Base-by-base conservation (phyloP, 176 grass and related monocot genomes). In the Aegilops umbellulata region DNA sequence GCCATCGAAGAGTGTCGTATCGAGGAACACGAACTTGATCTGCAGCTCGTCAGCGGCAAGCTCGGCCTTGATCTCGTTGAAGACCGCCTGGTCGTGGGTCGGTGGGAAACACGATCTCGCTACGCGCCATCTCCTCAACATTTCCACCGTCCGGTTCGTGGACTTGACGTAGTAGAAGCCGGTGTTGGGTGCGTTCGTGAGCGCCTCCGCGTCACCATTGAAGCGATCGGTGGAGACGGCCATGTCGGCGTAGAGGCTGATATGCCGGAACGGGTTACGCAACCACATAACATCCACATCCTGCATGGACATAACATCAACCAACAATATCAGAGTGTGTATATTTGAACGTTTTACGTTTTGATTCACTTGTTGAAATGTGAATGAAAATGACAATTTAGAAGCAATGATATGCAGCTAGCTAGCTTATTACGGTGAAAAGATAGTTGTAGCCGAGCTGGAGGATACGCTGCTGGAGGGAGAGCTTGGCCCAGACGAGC, bases 401-500 rank as follows among this genome's bases (percentile, higher is more conserved):
- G n/a, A 60, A 8, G 8, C 22, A 57, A 8, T 8, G 22, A 8
- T 57, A 57, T 2, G 51, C 15, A 3, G 58, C 14, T 51, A 49
- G 46, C 13, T n/a, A 10, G 58, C 58, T 61, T 24, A 93, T 62
- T 62, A 93, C 94, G 74, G 89, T 90, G 78, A 90, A 93, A n/a
- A 97, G 38, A 32, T 92, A 92, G 79, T 76, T 93, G 87, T 97
- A 97, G 12, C 94, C 91, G 4, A 93, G 82, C 69, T 92, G 84
- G 0, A 97, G 85, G 31, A 97, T 27, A 3, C 55, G 63, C 19
- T 83, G 77, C 60, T 90, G 91, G 23, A 97, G 63, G 4, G 79
- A 71, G 35, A 93, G 47, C 77, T 90, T 92, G 35, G 61, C 76
- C 94, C 91, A 97, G 47, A 92, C 89, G 67, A 93, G 84, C 69